Evolutionary conservation across 2,329 filamentous ascomycete genomes (phyloP), one percentile per base, ranked within the genome.

Genomic region (Talaromyces sp.): DNA sequence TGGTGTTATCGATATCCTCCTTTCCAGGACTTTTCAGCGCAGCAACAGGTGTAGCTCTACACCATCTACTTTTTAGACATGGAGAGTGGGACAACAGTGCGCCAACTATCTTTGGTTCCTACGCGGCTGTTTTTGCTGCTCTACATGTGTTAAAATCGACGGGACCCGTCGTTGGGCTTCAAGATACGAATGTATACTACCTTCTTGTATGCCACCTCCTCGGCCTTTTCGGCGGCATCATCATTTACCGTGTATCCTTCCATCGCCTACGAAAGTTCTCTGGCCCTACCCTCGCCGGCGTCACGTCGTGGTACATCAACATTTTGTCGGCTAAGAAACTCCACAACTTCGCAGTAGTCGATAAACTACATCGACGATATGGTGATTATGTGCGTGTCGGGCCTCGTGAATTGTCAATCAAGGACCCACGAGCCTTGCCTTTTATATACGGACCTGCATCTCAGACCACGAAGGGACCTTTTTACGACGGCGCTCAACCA

Each of bases 221-320:
- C 31, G 64, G 64, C 33, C 50, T 66, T 19, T 62, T 59, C 37
- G 16, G 59, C 4, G 73, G 71, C 61, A 74, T 75, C 39, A 19
- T 68, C 5, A 16, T 72, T 9, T 75, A 75, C 60, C 70, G 73
- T 33, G 54, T 61, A 3, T 71, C 70, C 10, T 73, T 73, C 37
- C 73, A 75, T 49, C 68, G 70, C 4, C 67, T 75, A 1, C 64
- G 45, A 13, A 58, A 60, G 2, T 75, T 74, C 33, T 73, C 73
- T 1, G 74, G 73, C 0, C 73, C 73, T 1, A 31, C 69, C 7
- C 27, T 66, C 1, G 71, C 72, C 9, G 65, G 66, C 19, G 22
- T 73, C 3, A 69, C 72, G 1, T 67, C 68, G 6, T 69, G 73
- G 41, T 71, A 70, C 19, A 61, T 66, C 3, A 66, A 65, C 11